These are phyloP conservation scores for Diaporthe sp. DNA, from an alignment of 2,329 filamentous ascomycete genomes.

Conservation along the genomic window DNA sequence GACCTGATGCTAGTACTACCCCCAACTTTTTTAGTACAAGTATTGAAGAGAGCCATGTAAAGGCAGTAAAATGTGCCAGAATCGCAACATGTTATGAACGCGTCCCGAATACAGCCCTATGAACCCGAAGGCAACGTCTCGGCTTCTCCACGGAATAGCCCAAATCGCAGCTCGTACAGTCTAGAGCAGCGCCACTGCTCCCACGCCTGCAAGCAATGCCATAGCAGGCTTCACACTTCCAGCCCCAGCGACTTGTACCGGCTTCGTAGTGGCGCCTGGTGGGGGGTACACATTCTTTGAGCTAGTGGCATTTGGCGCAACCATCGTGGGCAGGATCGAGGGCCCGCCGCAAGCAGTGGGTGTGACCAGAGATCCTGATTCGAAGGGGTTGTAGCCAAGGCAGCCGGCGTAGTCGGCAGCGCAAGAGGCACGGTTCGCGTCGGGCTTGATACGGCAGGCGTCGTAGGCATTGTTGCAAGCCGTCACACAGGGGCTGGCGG, in stretches of 20 bases:
- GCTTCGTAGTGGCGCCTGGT: neutral
- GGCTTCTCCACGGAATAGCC: neutral
- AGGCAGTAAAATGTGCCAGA: neutral
- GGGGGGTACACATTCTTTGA: neutral
- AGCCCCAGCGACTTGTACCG: conserved; percentile 4
- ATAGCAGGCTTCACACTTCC: conserved; percentile 11
- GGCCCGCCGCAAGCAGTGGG: neutral
- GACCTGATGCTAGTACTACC: too few relatives aligned
- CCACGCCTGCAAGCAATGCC: neutral
- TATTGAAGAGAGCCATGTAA: too few relatives aligned
- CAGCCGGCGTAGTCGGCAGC: neutral
- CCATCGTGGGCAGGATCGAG: neutral
- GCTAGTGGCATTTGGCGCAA: neutral
- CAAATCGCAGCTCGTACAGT: too few relatives aligned
- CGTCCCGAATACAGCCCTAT: neutral
- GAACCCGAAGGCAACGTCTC: neutral
- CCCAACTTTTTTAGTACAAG: too few relatives aligned
- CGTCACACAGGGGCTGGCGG: too few relatives aligned
- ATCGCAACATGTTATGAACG: too few relatives aligned
- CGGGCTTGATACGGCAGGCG: neutral
- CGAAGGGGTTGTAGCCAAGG: conserved; percentile 1
- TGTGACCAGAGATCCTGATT: neutral
- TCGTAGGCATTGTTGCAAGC: too few relatives aligned
- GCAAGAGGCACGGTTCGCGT: neutral
- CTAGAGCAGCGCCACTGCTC: conserved; percentile 2